A percentile compares a stretch with the other conserved stretches of the same genome.
phyloP scores from a whole-genome alignment of 2,329 filamentous ascomycete genomes.

The Microdochium bolleyi region DNA sequence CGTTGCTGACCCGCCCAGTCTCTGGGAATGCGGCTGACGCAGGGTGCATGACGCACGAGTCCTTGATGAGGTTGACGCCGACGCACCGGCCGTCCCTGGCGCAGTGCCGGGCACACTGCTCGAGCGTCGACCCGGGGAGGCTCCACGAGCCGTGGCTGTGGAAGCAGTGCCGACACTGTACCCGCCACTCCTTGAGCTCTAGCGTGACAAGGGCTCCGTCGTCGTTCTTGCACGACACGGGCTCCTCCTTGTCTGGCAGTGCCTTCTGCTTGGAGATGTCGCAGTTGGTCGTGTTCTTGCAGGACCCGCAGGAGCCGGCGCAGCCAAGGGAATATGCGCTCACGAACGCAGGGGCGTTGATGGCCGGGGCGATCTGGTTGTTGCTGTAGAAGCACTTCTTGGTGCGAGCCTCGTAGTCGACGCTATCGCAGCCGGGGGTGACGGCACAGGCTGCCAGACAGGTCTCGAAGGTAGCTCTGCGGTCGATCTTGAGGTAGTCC shows the following conservation, averaged over 20 bases:
- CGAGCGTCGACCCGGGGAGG: background rate
- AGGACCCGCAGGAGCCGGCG: constrained; percentile 6
- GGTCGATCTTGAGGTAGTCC: constrained; percentile 4
- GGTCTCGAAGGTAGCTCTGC: constrained; percentile 2
- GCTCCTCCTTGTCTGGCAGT: background rate
- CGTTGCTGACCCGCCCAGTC: no score
- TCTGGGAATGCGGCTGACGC: no score
- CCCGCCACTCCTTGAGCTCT: background rate
- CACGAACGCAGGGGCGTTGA: constrained; percentile 7
- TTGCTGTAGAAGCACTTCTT: constrained; percentile 7
- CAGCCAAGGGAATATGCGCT: constrained; percentile 9
- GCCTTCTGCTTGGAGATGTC: background rate
- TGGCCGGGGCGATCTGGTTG: constrained; percentile 5
- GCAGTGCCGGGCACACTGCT: background rate
- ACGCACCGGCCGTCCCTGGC: background rate
- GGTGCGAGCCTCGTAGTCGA: constrained; percentile 8
- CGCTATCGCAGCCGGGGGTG: constrained; percentile 9
- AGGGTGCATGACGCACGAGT: background rate
- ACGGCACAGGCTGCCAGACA: constrained; percentile 6
- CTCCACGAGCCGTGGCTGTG: background rate
- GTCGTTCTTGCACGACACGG: background rate
- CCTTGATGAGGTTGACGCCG: background rate
- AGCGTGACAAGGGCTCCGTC: background rate
- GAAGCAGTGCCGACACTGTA: background rate
- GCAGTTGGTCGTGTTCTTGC: background rate